Evolutionary conservation across 805 yeast species (phyloP), one percentile per base, ranked within the genome.

Genomic region (Ogataea thermomethanolica): DNA sequence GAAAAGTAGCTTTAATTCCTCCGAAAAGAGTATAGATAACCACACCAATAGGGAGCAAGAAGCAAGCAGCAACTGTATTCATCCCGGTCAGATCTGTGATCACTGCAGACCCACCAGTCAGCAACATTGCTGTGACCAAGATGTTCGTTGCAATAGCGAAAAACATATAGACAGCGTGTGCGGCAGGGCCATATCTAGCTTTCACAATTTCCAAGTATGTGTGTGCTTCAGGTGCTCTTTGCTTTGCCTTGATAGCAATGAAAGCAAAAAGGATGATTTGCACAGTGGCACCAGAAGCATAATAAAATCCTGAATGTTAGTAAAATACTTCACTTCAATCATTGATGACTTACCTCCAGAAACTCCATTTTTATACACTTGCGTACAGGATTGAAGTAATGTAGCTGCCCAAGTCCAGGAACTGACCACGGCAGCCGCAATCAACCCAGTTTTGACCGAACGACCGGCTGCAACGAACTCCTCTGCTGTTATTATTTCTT

Each of bases 391-490:
- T 27, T 79, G 80, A 24, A 85, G 67, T 34, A 85, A 64, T 1
- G 95, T 85, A 3, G 88, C 86, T n/a, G 85, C 85, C 89, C 89
- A 82, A 8, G 96, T 88, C 98, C 98, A 90, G 7, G 91, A 81
- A 9, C 91, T 81, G 7, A 89, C 96, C 23, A 90, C 96, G 7
- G 96, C 95, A 7, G 95, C 81, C 5, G 91, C 81, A 46, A 88
- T 82, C 50, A 90, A 69, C 35, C 93, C 93, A 0, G 91, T 80
- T 53, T 83, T 84, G 29, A 90, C 95, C 3, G 87, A 71, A 58
- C 96, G 76, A 49, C 96, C 96, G 25, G 96, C 96, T 5, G 96
- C 89, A 3, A 95, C 78, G 53, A 90, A 90, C 58, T 89, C 96
- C 65, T 90, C 97, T 4, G 96, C 89, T 6, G 95, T 87, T 63